Evolutionary conservation across 306 rosid genomes (phyloP), one percentile per base, ranked within the genome.

Genomic region (Gastrolobium villosum): DNA sequence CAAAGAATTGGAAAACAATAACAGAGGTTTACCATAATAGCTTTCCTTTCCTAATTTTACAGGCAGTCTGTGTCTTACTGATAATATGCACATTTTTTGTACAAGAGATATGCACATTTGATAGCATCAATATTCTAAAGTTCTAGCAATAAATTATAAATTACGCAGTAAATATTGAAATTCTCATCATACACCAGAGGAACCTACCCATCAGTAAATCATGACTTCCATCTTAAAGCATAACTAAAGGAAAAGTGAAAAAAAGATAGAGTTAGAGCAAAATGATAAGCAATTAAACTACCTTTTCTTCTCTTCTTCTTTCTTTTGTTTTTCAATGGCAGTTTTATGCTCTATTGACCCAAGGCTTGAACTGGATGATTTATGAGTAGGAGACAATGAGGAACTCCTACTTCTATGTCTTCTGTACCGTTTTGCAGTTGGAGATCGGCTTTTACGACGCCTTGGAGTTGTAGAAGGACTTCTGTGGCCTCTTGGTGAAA

Each of bases 261-360:
- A 64, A 67, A 82, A 41, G 37, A 55, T 3, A 75, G 83, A 44
- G 56, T 53, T 70, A 54, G 61, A 74, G 59, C 79, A 63, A 48
- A 52, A 36, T 9, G 44, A 50, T 43, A 65, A 69, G n/a, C 73
- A 63, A 82, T 63, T 76, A 76, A 72, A 71, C 85, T 91, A 96
- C 99, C 99, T 93, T 91, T 93, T 91, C 87, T 85, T 96, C 83
- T 91, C 96, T 80, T 92, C 98, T 85, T 90, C 97, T 83, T 88
- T 88, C 88, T 74, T 88, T 88, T 85, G 86, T 87, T 91, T 91
- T 71, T 93, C 99, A 85, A 75, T 72, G 4, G 89, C 89, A 85
- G 77, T 84, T 86, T 89, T 93, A 76, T 84, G 92, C 87, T 89
- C 97, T 83, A 86, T 77, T 63, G 89, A 87, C 52, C 91, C 99